These are phyloP conservation scores for Aspergillus bertholletiae DNA, from an alignment of 495 filamentous ascomycete genomes.

Conservation along the genomic window DNA sequence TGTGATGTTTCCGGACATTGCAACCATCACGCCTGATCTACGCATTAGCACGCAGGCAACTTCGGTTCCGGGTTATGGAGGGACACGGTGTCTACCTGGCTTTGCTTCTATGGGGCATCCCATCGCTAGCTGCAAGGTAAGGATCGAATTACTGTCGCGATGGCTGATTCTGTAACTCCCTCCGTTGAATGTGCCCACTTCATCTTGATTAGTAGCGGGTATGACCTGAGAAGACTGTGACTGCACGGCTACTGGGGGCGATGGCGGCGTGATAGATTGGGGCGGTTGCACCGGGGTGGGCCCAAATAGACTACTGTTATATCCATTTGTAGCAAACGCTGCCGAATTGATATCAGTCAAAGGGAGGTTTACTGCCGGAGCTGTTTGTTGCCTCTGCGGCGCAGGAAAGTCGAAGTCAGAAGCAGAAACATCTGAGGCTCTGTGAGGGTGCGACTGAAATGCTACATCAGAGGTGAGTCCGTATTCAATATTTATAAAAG, in stretches of 20 bases:
- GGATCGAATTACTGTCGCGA: constrained; percentile 81
- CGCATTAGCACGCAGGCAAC: not conserved
- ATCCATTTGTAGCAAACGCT: constrained; percentile 2
- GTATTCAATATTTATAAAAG: not conserved
- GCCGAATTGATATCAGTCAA: constrained; percentile 10
- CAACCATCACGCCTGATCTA: constrained; percentile 74
- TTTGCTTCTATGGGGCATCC: constrained; percentile 80
- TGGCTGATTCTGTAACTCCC: constrained; percentile 93
- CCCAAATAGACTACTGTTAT: constrained; percentile 1
- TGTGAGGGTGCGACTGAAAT: constrained; percentile 13
- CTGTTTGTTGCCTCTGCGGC: constrained; percentile 27
- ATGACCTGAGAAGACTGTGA: constrained; percentile 48
- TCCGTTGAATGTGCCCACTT: constrained; percentile 92
- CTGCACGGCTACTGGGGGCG: constrained; percentile 3
- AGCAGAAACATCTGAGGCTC: constrained; percentile 26
- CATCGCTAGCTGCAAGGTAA: constrained; percentile 86
- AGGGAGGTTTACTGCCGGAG: constrained; percentile 9
- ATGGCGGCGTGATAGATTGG: constrained; percentile 11
- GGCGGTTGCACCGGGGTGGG: constrained; percentile 6
- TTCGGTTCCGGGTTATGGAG: not conserved
- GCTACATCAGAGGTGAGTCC: not conserved
- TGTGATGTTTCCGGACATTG: constrained; percentile 85
- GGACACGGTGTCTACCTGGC: constrained; percentile 56
- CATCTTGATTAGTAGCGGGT: constrained; percentile 58
- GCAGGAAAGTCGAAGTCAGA: constrained; percentile 37